A percentile compares a stretch with the other conserved stretches of the same genome.
phyloP scores from a whole-genome alignment of 2,329 filamentous ascomycete genomes.

The Triangularia setosa region DNA sequence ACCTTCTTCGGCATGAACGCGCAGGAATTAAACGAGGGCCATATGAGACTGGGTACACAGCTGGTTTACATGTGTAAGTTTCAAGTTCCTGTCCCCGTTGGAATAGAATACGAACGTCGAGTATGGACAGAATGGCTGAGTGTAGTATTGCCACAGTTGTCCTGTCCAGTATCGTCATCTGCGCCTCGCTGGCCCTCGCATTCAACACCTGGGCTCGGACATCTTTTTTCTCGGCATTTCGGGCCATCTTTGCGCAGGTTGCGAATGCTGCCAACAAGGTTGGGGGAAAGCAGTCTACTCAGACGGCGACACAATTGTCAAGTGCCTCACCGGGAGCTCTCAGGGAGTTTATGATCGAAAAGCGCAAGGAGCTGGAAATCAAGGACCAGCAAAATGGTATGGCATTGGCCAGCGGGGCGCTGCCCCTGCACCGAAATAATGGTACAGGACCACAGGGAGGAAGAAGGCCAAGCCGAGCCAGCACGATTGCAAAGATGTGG shows the following conservation, averaged over 20 bases:
- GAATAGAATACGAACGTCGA: neutral
- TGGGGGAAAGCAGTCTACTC: neutral
- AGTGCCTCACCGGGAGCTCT: conserved; percentile 18
- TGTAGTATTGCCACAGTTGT: conserved; percentile 13
- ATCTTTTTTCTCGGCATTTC: conserved; percentile 15
- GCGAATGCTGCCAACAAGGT: neutral
- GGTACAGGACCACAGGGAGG: neutral
- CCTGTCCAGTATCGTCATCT: conserved; percentile 19
- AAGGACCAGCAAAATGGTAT: neutral
- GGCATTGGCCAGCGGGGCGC: conserved; percentile 6
- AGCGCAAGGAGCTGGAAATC: conserved; percentile 21
- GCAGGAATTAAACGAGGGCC: conserved; percentile 18
- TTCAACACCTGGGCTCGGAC: conserved; percentile 20
- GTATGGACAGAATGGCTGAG: neutral
- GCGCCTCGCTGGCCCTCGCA: conserved; percentile 18
- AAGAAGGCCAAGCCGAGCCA: neutral
- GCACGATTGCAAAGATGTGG: conserved; percentile 13
- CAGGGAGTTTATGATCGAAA: conserved; percentile 23
- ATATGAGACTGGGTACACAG: conserved; percentile 15
- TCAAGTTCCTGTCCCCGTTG: neutral
- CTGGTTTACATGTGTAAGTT: conserved; percentile 23
- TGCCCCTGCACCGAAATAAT: conserved; percentile 16
- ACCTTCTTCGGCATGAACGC: conserved; percentile 40
- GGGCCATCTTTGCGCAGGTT: conserved; percentile 9
- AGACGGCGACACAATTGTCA: conserved; percentile 6